These are phyloP conservation scores for Metschnikowia kunwiensis DNA, from an alignment of 805 yeast genomes.

Conservation along the genomic window DNA sequence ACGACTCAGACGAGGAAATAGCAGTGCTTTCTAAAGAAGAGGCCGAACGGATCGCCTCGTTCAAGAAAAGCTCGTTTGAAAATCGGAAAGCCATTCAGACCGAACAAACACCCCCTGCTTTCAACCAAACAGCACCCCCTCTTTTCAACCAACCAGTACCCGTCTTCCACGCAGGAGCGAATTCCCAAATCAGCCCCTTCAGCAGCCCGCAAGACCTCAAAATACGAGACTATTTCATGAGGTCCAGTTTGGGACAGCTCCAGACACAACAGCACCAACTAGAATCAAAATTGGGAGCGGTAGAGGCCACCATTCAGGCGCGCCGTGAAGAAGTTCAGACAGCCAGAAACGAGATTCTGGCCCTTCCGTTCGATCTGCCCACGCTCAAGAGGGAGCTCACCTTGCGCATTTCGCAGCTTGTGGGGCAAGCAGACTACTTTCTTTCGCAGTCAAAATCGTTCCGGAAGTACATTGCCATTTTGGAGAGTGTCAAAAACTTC, in stretches of 20 bases:
- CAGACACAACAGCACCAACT: slow-evolving; percentile 11
- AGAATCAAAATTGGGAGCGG: slow-evolving; percentile 7
- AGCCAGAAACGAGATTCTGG: slow-evolving; percentile 6
- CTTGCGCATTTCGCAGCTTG: slow-evolving; percentile 3
- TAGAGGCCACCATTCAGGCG: slow-evolving; percentile 7
- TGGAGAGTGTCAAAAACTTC: slow-evolving; percentile 10
- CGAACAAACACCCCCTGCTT: not conserved
- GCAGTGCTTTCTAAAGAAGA: slow-evolving; percentile 29
- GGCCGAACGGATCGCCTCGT: slow-evolving; percentile 25
- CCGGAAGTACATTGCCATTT: slow-evolving; percentile 10
- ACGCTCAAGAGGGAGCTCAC: slow-evolving; percentile 2
- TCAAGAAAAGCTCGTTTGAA: slow-evolving; percentile 25
- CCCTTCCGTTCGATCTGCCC: slow-evolving; percentile 4
- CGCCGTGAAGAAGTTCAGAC: slow-evolving; percentile 3
- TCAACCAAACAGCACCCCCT: not conserved
- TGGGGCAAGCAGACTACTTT: slow-evolving; percentile 8
- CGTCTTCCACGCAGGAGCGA: slow-evolving; percentile 24
- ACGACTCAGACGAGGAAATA: slow-evolving; percentile 25
- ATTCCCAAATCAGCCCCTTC: not conserved
- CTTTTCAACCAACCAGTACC: slow-evolving; percentile 29
- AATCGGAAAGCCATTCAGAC: not conserved
- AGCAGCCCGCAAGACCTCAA: slow-evolving; percentile 5
- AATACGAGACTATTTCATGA: slow-evolving; percentile 10
- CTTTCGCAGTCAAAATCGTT: slow-evolving; percentile 9
- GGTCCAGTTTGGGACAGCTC: slow-evolving; percentile 10